Evolutionary conservation across 371 early-diverging fungal species (phyloP), one percentile per base, ranked within the genome.

Genomic region (Mycotypha africana): DNA sequence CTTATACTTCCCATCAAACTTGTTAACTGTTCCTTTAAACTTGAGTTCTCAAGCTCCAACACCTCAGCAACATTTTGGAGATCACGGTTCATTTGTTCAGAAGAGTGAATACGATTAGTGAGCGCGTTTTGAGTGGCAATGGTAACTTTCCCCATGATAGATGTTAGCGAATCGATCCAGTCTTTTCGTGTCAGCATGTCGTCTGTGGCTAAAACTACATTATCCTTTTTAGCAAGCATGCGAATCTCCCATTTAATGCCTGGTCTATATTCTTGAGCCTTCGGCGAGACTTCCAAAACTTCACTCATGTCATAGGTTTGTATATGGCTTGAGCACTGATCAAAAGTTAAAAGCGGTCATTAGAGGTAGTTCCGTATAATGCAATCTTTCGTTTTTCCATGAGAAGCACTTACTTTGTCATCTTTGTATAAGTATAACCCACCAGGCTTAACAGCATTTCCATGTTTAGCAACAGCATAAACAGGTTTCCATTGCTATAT

Each of bases 401-500:
- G n/a, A n/a, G n/a, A n/a, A n/a, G n/a, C n/a, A n/a, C n/a, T n/a
- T n/a, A 74, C 75, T 67, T 74, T 74, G 22, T 60, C 61, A 49
- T 74, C 75, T 24, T 70, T 70, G 46, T 74, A 74, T 2, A 74
- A 33, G 36, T 66, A 70, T 9, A 74, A 49, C 11, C 65, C 60
- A 7, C 75, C 71, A 0, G 75, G 69, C 42, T 68, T 70, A 28
- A 74, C 55, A 15, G 71, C 51, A 48, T 64, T 74, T 7, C 75
- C 75, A 53, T 74, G 75, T 44, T 70, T 74, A 7, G 75, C 75
- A n/a, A 74, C 71, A 7, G 65, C 75, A 47, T 70, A 74, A 19
- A 67, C 71, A 35, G 52, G 49, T 31, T 67, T 72, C 75, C 75
- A 74, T 62, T 67, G 71, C 67, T 66, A 45, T n/a, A 38, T 41